Percentiles rank a stretch among this genome's conserved stretches.
Evolutionary conservation across 352 stramenopile genomes (phyloP).

Genomic region (Pythium oligandrum): DNA sequence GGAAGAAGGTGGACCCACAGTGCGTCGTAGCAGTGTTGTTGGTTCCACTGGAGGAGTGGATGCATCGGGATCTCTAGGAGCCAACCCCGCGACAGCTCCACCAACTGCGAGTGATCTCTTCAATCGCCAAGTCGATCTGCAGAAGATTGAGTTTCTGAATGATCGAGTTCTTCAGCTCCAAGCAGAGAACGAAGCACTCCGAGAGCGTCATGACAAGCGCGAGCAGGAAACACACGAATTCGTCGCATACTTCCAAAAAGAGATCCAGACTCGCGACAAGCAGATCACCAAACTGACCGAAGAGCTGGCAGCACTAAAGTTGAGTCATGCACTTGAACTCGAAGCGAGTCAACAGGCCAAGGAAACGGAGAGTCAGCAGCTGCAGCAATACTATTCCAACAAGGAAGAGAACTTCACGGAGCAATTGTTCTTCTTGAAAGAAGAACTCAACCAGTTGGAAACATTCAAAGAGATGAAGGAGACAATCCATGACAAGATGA

Average conservation of each 20-base stretch:
- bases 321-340: conserved; percentile 60
- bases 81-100: background rate
- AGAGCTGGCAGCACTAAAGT: conserved; percentile 58
- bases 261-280: conserved; percentile 85
- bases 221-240: conserved; percentile 94
- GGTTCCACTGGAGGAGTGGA: background rate
- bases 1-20: background rate
- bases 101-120: conserved; percentile 49
- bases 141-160: conserved; percentile 59
- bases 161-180: conserved; percentile 57
- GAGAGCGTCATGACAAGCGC: conserved; percentile 74
- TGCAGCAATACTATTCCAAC: conserved; percentile 33
- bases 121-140: conserved; percentile 59
- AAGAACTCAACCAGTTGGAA: conserved; percentile 66
- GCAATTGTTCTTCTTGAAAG: conserved; percentile 52
- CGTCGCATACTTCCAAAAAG: conserved; percentile 91
- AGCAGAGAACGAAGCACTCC: conserved; percentile 75
- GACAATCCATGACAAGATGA: conserved; percentile 45
- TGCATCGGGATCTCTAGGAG: too few species aligned
- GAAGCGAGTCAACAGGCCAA: conserved; percentile 43
- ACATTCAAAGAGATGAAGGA: conserved; percentile 70
- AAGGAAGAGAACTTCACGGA: conserved; percentile 55
- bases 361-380: conserved; percentile 35
- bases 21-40: background rate
- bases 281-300: conserved; percentile 77